Conservation (phyloP, 441 rosid genomes). For the Pelargonium australe region DNA sequence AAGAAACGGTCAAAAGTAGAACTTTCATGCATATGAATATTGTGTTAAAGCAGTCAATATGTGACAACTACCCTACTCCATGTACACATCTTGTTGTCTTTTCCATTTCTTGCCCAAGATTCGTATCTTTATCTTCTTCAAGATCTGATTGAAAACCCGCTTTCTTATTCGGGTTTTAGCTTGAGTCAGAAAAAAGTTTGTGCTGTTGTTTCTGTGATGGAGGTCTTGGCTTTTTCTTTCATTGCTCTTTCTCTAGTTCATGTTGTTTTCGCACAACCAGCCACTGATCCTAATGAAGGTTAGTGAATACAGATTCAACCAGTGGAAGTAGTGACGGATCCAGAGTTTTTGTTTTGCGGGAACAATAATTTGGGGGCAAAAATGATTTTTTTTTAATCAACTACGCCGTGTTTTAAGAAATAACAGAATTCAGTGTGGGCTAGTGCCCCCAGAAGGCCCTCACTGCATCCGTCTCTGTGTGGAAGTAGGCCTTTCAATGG, state of each 20-base stretch:
- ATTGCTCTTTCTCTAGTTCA: conserved; percentile 26
- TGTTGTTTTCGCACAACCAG: conserved; percentile 34
- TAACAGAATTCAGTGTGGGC: too few species aligned
- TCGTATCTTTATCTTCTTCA: not conserved
- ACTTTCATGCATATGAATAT: not conserved
- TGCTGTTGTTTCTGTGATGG: conserved; percentile 25
- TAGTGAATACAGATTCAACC: too few species aligned
- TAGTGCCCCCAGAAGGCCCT: too few species aligned
- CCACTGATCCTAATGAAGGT: conserved; percentile 35
- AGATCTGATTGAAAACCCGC: not conserved
- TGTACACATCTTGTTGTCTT: not conserved
- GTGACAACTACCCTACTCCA: not conserved
- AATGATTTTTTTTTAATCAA: too few species aligned
- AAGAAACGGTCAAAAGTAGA: conserved; percentile 5
- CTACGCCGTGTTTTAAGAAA: too few species aligned
- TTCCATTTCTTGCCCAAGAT: not conserved
- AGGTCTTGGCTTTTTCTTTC: conserved; percentile 24
- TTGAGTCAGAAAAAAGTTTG: not conserved
- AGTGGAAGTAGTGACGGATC: too few species aligned
- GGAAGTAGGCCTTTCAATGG: too few species aligned
- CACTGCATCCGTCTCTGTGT: not conserved
- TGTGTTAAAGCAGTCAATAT: not conserved
- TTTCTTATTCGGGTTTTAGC: not conserved
- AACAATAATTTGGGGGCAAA: too few species aligned
- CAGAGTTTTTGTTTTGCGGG: too few species aligned